Base-by-base conservation (phyloP, 352 stramenopile genomes). In the Globisporangium mamillatum region DNA sequence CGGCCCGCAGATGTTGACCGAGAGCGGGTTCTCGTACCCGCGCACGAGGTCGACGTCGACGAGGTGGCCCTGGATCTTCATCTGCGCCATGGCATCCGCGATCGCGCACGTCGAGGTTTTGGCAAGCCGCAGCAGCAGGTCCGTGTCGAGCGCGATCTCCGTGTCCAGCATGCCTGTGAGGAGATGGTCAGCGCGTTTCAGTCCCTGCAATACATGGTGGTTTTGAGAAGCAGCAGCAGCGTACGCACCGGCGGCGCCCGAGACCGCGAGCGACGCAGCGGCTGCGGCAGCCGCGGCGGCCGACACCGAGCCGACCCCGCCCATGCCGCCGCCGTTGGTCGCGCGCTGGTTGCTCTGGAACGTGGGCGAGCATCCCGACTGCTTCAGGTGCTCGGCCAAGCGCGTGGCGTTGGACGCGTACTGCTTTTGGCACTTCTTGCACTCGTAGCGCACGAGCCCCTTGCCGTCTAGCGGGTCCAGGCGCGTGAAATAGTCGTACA, bases 371-470 rank as follows among this genome's bases (percentile, higher is more conserved):
- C 86, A 94, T 66, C 80, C 81, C 60, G 81, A 82, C 74, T 89
- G 76, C 66, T 84, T 84, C 34, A 94, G 75, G 72, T 94, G 86
- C 60, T 94, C 86, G 44, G 82, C 86, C 62, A 94, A 71, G 4
- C 86, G 83, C 67, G 87, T 94, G 61, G 87, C 87, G 68, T 94
- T 94, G 55, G 83, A 90, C 54, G 87, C 87, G 63, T 94, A 94
- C 76, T 94, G 84, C 72, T 94, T 94, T 70, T 90, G 75, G 70
- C 87, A 94, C 74, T 93, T 93, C 73, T 93, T 92, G 83, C 87
- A 94, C 75, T 92, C 83, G 73, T 92, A 94, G 68, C 87, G 87
- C 73, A 91, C 83, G 72, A 92, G 75, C 2, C 82, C 81, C 66
- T 92, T 93, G 63, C 76, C 76, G 63, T 89, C 82, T 2, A 77